Evolutionary conservation across 345 rosid genomes (phyloP), one percentile per base, ranked within the genome.

Genomic region (Turritis glabra): DNA sequence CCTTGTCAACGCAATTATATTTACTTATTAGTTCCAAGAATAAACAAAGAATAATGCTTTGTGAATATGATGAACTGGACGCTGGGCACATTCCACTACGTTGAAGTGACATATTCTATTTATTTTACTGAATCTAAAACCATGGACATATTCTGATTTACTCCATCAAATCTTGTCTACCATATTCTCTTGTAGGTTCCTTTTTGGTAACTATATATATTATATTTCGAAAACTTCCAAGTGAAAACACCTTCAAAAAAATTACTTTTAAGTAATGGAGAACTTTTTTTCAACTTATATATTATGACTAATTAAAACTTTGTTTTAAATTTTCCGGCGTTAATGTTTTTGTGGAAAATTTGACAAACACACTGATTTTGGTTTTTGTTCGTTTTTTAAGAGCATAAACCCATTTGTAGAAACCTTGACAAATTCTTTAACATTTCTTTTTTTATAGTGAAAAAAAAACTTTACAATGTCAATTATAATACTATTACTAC

Each of bases 1-100:
- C 91, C 92, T 86, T 53, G 4, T 64, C 33, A 61, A 61, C 7
- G 15, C 19, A 26, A 8, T 73, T 15, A 14, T 50, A 33, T 8
- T 1, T 11, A 41, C 11, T 11, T 2, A 17, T 26, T 25, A 41
- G 19, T 59, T 47, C 19, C 25, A 26, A 8, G 8, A 17, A 21
- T 1, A 48, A 8, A 32, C 0, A 10, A 27, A 21, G 21, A 35
- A 59, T 25, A 61, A 29, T 53, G 40, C 17, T 63, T 14, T 19
- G 30, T 73, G 47, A 21, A 63, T 40, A 26, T n/a, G 52, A 53
- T 52, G 17, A 43, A 30, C n/a, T 48, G 51, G 55, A 69, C n/a
- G 3, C 12, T 22, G 5, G 1, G 13, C n/a, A 41, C 56, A 51
- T 46, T 19, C 74, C 69, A 69, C 56, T 40, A 76, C 55, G 12